A percentile compares a stretch with the other conserved stretches of the same genome.
phyloP scores from a whole-genome alignment of 2,329 filamentous ascomycete species.

The Emericellopsis cladophorae region DNA sequence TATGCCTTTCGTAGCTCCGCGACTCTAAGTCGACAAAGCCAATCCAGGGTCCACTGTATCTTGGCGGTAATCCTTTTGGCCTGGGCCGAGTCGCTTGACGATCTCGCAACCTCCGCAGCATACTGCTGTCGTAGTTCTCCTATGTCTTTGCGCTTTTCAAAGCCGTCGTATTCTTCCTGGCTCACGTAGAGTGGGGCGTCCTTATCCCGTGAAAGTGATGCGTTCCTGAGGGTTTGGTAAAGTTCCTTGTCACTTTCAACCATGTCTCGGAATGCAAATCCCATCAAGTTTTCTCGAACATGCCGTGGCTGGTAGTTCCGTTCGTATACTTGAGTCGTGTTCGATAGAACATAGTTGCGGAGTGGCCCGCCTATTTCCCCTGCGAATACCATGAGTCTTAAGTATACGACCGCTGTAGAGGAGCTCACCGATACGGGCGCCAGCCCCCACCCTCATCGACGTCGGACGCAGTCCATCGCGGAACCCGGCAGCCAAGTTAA shows the following conservation, averaged over 20 bases:
- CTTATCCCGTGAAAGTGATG: not conserved
- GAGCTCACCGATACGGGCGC: not conserved
- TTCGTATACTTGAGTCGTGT: not conserved
- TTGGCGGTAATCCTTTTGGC: no score
- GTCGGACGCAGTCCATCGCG: not conserved
- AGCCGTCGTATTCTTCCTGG: not conserved
- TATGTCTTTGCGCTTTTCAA: not conserved
- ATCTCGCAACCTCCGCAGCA: no score
- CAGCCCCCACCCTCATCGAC: not conserved
- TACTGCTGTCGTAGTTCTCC: not conserved
- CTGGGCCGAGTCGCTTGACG: no score
- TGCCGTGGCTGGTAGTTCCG: not conserved
- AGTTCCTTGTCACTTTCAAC: not conserved
- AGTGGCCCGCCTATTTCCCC: not conserved
- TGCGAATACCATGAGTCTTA: not conserved
- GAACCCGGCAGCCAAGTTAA: not conserved
- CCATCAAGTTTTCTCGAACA: not conserved
- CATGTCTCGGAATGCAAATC: not conserved
- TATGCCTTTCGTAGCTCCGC: no score
- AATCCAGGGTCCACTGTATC: no score
- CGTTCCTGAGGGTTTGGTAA: not conserved
- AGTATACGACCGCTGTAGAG: not conserved
- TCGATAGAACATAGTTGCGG: not conserved
- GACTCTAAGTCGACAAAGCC: no score
- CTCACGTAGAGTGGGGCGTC: not conserved